These are phyloP conservation scores for Diplodia sapinea DNA, from an alignment of 2,329 filamentous ascomycete genomes.

Conservation along the genomic window DNA sequence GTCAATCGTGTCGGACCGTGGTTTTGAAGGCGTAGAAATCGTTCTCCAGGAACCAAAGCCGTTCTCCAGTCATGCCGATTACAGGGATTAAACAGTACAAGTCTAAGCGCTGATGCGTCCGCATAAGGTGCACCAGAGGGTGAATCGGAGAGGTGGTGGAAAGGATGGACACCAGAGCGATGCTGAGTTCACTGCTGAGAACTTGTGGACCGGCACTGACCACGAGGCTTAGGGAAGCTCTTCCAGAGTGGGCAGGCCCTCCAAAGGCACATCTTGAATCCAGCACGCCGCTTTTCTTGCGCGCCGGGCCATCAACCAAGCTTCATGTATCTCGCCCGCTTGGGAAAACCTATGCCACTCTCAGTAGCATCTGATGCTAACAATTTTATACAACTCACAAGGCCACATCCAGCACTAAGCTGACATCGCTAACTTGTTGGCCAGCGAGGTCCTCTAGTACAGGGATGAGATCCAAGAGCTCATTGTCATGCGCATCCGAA, in stretches of 20 bases:
- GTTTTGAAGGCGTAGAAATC: conserved; percentile 16
- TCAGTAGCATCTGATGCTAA: conserved; percentile 27
- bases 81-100: conserved; percentile 33
- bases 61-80: conserved; percentile 31
- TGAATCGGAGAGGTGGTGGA: conserved; percentile 26
- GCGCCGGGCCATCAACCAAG: conserved; percentile 9
- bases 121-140: conserved; percentile 25
- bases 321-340: conserved; percentile 5
- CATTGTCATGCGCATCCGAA: conserved; percentile 98
- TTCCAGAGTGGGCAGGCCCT: conserved; percentile 9
- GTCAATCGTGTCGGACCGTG: conserved; percentile 12
- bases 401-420: conserved; percentile 90
- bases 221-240: conserved; percentile 1
- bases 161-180: conserved; percentile 19
- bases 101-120: conserved; percentile 29
- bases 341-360: conserved; percentile 19
- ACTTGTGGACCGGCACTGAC: background rate
- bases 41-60: conserved; percentile 32
- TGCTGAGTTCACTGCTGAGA: conserved; percentile 23
- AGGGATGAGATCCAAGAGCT: conserved; percentile 94
- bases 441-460: conserved; percentile 96
- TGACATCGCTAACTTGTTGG: conserved; percentile 89
- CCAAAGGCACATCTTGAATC: background rate
- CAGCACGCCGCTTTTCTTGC: background rate
- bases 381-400: conserved; percentile 52